phyloP scores from a whole-genome alignment of 2,329 filamentous ascomycete genomes.

The Phaeosphaeriaceae sp. region DNA sequence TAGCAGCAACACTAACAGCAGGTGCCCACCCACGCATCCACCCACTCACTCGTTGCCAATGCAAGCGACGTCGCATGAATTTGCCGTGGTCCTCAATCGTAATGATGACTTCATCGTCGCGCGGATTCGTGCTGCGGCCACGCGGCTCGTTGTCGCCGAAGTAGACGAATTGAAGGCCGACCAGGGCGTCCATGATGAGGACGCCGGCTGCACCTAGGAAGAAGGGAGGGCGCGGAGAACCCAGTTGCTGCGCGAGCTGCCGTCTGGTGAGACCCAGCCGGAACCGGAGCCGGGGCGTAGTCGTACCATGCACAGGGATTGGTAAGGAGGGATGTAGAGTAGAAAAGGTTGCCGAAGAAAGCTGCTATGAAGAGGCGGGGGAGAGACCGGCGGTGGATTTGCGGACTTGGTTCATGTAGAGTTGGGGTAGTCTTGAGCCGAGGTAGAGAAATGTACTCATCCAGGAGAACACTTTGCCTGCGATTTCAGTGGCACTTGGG shows the following conservation, averaged over 20 bases:
- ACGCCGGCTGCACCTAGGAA: constrained; percentile 71
- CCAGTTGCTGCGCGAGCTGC: constrained; percentile 63
- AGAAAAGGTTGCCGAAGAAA: constrained; percentile 72
- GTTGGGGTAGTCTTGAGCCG: constrained; percentile 58
- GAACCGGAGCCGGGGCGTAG: constrained; percentile 61
- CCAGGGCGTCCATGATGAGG: constrained; percentile 65
- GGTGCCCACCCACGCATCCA: constrained; percentile 73
- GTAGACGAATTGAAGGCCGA: constrained; percentile 67
- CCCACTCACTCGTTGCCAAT: constrained; percentile 65
- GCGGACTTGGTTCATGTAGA: constrained; percentile 69
- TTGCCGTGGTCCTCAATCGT: constrained; percentile 49
- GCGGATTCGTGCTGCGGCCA: constrained; percentile 19
- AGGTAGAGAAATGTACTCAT: constrained; percentile 52
- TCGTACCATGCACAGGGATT: constrained; percentile 69
- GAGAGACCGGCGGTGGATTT: constrained; percentile 69
- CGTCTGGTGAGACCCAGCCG: constrained; percentile 65
- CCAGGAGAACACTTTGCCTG: constrained; percentile 54
- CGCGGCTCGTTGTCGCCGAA: constrained; percentile 56
- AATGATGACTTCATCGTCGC: constrained; percentile 55
- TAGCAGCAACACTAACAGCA: constrained; percentile 50
- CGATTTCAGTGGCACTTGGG: constrained; percentile 28
- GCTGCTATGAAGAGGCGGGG: constrained; percentile 69
- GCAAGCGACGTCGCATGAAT: constrained; percentile 48
- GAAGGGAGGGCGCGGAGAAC: constrained; percentile 64
- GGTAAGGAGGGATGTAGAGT: constrained; percentile 65